Base-by-base conservation (phyloP, 78 protist species). In the Ministeria vibrans region DNA sequence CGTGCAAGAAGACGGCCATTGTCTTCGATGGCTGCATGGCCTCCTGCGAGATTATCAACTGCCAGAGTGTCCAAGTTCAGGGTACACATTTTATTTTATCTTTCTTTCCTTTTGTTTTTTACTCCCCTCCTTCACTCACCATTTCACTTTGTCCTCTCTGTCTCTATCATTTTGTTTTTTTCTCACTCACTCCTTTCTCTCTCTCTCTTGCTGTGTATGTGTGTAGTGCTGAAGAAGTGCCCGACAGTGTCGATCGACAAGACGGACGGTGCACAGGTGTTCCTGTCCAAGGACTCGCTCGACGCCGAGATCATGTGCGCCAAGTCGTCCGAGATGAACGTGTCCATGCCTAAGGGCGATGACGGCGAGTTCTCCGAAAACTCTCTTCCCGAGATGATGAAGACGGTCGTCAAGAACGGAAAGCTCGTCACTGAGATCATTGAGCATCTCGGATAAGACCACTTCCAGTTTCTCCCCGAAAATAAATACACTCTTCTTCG, bases 321-420 rank as follows among this genome's bases (percentile, higher is more conserved):
- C 77, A 95, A 95, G 82, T 82, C 90, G 22, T 86, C 92, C 22
- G 93, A 91, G 82, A 77, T 95, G 89, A 95, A 95, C 75, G 82
- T 95, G 72, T 51, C 75, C 78, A 75, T 89, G 13, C 87, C 87
- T 4, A 23, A 73, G 53, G 72, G n/a, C 42, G 85, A 77, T 34
- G 90, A 85, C 69, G 94, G 90, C 6, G 70, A 63, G 15, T 63
- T 30, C 15, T 9, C 9, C 55, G 55, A 49, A 15, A 49, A 9
- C 15, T 49, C n/a, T 49, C n/a, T 49, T 49, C n/a, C 55, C 55
- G 55, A 49, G 9, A 15, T 49, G 55, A 20, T 15, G 15, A 49
- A 20, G 55, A 9, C 55, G 55, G n/a, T 49, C n/a, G 15, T 9
- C 55, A 49, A 49, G n/a, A n/a, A n/a, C n/a, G n/a, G n/a, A n/a